A percentile compares a stretch with the other conserved stretches of the same genome.
Conservation (phyloP, 176 grass and related monocot species). For the Pontederia paniculata region DNA sequence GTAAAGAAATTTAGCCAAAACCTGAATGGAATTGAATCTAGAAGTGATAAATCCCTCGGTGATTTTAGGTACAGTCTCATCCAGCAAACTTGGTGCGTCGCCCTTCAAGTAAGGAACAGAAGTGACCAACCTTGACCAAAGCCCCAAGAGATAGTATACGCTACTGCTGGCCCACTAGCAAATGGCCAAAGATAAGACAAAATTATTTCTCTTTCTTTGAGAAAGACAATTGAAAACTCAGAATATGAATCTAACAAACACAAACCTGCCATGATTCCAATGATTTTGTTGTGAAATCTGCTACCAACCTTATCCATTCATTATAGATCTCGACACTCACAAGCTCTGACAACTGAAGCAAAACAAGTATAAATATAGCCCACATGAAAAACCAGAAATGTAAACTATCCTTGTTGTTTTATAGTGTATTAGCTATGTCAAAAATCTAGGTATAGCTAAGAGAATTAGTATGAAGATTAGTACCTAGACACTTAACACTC, state of each 20-base stretch:
- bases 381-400: background rate
- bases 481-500: too few relatives aligned
- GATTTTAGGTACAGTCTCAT: constrained; percentile 98
- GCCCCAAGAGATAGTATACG: constrained; percentile 88
- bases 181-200: constrained; percentile 8
- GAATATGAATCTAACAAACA: constrained; percentile 7
- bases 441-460: too few relatives aligned
- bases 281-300: constrained; percentile 92
- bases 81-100: constrained; percentile 79
- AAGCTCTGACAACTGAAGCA: constrained; percentile 79
- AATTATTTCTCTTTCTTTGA: background rate
- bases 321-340: constrained; percentile 84
- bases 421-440: too few relatives aligned
- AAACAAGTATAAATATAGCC: constrained; percentile 8
- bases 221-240: background rate
- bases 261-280: constrained; percentile 96
- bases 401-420: too few relatives aligned
- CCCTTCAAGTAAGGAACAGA: constrained; percentile 99
- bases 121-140: constrained; percentile 97
- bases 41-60: constrained; percentile 95
- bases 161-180: constrained; percentile 94
- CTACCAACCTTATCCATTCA: constrained; percentile 88
- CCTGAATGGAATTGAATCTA: constrained; percentile 97
- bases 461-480: too few relatives aligned
- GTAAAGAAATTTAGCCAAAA: constrained; percentile 17